These are phyloP conservation scores for Cercospora citrullina DNA, from an alignment of 2,329 filamentous ascomycete species.

Conservation along the genomic window DNA sequence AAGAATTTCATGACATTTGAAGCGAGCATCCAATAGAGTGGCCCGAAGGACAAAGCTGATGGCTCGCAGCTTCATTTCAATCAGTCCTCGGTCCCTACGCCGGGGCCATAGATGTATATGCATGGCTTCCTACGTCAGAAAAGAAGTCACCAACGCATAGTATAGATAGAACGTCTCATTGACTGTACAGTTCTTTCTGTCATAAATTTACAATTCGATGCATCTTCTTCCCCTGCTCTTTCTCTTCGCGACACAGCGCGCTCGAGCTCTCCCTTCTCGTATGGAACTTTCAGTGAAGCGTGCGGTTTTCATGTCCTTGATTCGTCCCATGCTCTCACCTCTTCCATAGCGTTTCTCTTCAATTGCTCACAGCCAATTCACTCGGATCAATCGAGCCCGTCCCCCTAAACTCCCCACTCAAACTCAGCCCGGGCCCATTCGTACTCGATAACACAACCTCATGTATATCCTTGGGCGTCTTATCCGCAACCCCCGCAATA, in stretches of 20 bases:
- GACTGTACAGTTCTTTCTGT: conserved; percentile 2
- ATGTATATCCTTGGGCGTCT: conserved; percentile 70
- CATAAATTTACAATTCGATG: not conserved
- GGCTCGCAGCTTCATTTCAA: not conserved
- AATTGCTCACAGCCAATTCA: conserved; percentile 33
- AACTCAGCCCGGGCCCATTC: conserved; percentile 78
- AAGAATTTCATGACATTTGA: not conserved
- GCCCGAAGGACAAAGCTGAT: not conserved
- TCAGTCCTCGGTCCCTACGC: not conserved
- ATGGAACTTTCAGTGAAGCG: too few species aligned
- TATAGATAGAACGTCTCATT: not conserved
- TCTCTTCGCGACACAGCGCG: not conserved
- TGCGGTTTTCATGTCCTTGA: not conserved
- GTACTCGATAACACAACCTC: conserved; percentile 83
- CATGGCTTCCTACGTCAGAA: not conserved
- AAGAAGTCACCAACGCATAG: not conserved
- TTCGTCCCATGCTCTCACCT: not conserved
- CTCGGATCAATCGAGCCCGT: conserved; percentile 51
- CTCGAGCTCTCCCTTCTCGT: not conserved
- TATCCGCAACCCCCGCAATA: conserved; percentile 64
- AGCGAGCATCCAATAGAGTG: not conserved
- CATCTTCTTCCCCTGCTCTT: not conserved
- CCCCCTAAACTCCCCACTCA: conserved; percentile 76
- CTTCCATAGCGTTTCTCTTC: not conserved
- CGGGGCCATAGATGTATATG: not conserved